phyloP scores from a whole-genome alignment of 2,329 filamentous ascomycete species.

The Mollisiaceae sp. region DNA sequence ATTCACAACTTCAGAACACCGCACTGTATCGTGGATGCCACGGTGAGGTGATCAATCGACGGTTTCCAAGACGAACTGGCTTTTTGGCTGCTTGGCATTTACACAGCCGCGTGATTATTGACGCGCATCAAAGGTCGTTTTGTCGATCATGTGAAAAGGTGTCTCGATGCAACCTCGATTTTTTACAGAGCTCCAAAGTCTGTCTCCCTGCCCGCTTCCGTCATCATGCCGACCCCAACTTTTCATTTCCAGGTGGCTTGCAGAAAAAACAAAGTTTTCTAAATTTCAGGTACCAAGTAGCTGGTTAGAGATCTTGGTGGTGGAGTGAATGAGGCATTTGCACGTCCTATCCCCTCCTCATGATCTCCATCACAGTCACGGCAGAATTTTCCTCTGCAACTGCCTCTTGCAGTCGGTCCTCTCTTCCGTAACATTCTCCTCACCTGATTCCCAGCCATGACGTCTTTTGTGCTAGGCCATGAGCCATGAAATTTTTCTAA shows the following conservation, averaged over 20 bases:
- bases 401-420: neutral
- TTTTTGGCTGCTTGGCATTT: constrained; percentile 6
- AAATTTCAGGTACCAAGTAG: constrained; percentile 9
- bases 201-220: constrained; percentile 1
- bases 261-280: neutral
- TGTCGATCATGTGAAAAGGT: constrained; percentile 13
- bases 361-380: constrained; percentile 4
- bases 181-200: neutral
- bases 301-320: neutral
- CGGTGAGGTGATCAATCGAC: neutral
- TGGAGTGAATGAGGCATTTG: neutral
- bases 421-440: neutral
- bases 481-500: neutral
- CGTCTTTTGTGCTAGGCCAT: constrained; percentile 13
- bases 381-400: constrained; percentile 10
- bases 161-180: neutral
- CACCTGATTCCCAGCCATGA: constrained; percentile 15
- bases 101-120: neutral
- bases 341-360: neutral
- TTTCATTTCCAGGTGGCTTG: constrained; percentile 8
- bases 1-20: constrained; percentile 9
- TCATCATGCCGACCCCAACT: constrained; percentile 10
- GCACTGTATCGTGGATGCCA: neutral
- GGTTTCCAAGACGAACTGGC: neutral
- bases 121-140: neutral